Conservation (phyloP, 2,329 filamentous ascomycete species). For the Diaporthe sp. region DNA sequence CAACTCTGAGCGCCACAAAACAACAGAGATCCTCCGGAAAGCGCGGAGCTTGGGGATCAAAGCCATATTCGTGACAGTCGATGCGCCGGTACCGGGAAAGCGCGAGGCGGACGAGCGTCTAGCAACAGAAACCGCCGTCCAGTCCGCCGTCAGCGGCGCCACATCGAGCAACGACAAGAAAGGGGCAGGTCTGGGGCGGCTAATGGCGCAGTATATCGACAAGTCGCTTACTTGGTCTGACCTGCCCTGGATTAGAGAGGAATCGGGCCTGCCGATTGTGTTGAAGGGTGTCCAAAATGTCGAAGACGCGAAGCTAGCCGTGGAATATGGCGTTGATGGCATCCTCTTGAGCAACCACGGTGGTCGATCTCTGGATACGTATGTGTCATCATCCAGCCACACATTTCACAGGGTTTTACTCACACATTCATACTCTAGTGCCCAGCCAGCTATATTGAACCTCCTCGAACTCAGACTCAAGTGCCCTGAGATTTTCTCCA, state of each 20-base stretch:
- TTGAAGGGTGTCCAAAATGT: conserved; percentile 70
- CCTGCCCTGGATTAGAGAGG: conserved; percentile 64
- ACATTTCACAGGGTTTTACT: not conserved
- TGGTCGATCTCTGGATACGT: conserved; percentile 34
- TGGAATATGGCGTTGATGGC: conserved; percentile 54
- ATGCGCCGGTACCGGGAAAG: conserved; percentile 68
- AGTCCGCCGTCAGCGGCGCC: conserved; percentile 55
- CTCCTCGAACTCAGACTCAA: conserved; percentile 66
- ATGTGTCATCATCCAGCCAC: not conserved
- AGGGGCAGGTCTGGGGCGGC: conserved; percentile 64
- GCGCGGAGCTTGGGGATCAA: conserved; percentile 62
- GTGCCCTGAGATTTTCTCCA: conserved; percentile 62
- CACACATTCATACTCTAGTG: not conserved
- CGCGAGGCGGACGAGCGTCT: conserved; percentile 70
- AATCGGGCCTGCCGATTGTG: conserved; percentile 63
- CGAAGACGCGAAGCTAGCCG: conserved; percentile 65
- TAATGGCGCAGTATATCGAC: conserved; percentile 67
- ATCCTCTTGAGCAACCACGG: conserved; percentile 39
- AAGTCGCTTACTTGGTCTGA: conserved; percentile 66
- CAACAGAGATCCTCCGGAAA: conserved; percentile 58
- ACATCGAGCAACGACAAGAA: conserved; percentile 63
- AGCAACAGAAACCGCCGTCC: conserved; percentile 54
- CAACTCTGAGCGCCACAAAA: conserved; percentile 63
- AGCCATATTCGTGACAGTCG: conserved; percentile 66
- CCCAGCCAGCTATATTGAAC: conserved; percentile 43